Base-by-base conservation (phyloP, 2,329 filamentous ascomycete genomes). In the Fragosphaeria purpurea region DNA sequence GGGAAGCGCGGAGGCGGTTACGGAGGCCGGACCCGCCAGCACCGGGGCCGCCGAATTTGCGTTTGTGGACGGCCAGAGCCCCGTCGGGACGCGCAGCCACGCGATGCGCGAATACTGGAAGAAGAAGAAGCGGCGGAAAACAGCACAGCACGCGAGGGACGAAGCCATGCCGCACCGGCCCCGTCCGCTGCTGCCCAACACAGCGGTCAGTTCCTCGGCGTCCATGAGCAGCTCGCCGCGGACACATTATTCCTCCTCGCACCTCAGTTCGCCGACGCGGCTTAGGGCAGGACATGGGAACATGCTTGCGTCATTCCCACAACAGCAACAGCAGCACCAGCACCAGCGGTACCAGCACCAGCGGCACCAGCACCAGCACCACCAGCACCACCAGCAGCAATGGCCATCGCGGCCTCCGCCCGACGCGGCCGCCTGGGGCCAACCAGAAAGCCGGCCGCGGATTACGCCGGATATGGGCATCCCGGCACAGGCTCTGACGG, bases 81-180 rank as follows among this genome's bases (percentile, higher is more conserved):
- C 41, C 12, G 42, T 5, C 7, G 47, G 54, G 38, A 55, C 59
- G 30, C 61, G 63, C 33, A 67, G 62, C 51, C 65, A 68, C 63
- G 65, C 64, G 10, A 67, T 67, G 64, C 56, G 61, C 4, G 63
- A 63, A 49, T 62, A 67, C 48, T 67, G 65, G 65, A 62, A 34
- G 13, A 32, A 67, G 48, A 67, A 65, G 65, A 62, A 34, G 13
- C 33, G 34, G 33, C 44, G 35, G 44, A 33, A 38, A 60, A 46
- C 57, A 60, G 41, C 59, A 64, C 33, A 59, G 60, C 22, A 43
- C n/a, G 22, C 31, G 6, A n/a, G 52, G 50, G 1, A 50, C 38
- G 41, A 55, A 46, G 10, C 12, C 53, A 45, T 10, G 51, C 45
- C 31, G 53, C 55, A 44, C 40, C 52, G 34, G 44, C 48, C n/a